phyloP scores from a whole-genome alignment of 2,329 filamentous ascomycete genomes.

The Xylariaceae sp. region DNA sequence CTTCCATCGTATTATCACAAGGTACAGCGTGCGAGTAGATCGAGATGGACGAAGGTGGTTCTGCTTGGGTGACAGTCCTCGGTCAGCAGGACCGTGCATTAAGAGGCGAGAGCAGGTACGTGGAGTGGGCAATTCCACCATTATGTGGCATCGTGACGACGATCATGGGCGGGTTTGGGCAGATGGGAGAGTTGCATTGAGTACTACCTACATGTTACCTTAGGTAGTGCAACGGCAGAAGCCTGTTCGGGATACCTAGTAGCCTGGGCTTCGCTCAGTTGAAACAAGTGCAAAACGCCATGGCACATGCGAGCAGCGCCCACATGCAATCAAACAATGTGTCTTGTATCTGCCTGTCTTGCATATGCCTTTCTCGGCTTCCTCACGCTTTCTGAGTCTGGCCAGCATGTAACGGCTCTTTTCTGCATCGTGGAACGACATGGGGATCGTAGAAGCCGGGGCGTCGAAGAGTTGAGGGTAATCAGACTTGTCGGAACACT shows the following conservation, averaged over 20 bases:
- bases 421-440: no score
- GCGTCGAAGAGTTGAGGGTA: no score
- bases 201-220: no score
- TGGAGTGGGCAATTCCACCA: slow-evolving; percentile 1
- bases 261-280: slow-evolving; percentile 26
- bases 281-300: slow-evolving; percentile 27
- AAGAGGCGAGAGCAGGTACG: not conserved
- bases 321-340: slow-evolving; percentile 1
- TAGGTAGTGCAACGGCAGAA: slow-evolving; percentile 24
- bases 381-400: no score
- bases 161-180: slow-evolving; percentile 22
- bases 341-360: no score
- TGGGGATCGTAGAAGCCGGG: no score
- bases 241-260: slow-evolving; percentile 25
- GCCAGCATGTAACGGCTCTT: no score
- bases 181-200: slow-evolving; percentile 10
- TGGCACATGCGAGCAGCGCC: slow-evolving; percentile 28
- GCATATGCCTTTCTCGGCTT: no score
- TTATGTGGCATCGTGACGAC: slow-evolving; percentile 8
- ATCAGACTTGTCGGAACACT: no score
- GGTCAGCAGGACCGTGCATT: slow-evolving; percentile 3
- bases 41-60: not conserved
- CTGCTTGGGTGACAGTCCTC: not conserved
- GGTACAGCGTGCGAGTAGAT: not conserved
- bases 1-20: not conserved